Percentiles rank a stretch among this genome's conserved stretches.
These are phyloP conservation scores for Sclerotinia sclerotiorum DNA, from an alignment of 2,329 filamentous ascomycete species.

Conservation along the genomic window DNA sequence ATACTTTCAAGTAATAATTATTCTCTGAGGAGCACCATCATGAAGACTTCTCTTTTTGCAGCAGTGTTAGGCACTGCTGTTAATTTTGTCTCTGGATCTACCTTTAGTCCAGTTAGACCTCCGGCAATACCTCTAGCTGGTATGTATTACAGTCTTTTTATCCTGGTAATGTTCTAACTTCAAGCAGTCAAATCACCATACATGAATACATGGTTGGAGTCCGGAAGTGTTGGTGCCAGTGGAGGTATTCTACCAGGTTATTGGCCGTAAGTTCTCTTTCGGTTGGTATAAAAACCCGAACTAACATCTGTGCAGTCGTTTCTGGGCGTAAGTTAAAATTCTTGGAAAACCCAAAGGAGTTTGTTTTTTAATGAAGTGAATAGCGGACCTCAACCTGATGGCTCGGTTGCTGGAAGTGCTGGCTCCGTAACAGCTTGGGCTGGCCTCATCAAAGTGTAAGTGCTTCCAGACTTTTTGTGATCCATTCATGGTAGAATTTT, in stretches of 20 bases:
- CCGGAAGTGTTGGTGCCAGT: slow-evolving; percentile 59
- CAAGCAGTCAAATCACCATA: slow-evolving; percentile 64
- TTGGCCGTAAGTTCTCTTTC: slow-evolving; percentile 31
- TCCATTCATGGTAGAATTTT: background rate
- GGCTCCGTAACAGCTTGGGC: slow-evolving; percentile 63
- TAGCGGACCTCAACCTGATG: slow-evolving; percentile 35
- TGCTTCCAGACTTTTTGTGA: background rate
- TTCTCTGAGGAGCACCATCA: slow-evolving; percentile 12
- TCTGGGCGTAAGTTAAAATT: slow-evolving; percentile 35
- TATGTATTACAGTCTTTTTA: slow-evolving; percentile 11
- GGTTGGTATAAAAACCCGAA: background rate
- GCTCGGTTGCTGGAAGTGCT: slow-evolving; percentile 40
- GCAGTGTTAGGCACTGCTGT: slow-evolving; percentile 20
- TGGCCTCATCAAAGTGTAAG: slow-evolving; percentile 63
- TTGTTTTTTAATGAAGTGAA: background rate
- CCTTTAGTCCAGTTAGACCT: slow-evolving; percentile 63
- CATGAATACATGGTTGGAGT: slow-evolving; percentile 69
- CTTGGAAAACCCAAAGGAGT: background rate
- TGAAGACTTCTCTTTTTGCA: slow-evolving; percentile 27
- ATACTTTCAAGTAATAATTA: background rate
- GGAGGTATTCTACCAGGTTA: slow-evolving; percentile 65
- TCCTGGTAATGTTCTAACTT: background rate
- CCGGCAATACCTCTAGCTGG: slow-evolving; percentile 69
- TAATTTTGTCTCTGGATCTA: slow-evolving; percentile 44
- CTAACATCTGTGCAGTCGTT: slow-evolving; percentile 33